phyloP scores from a whole-genome alignment of 2,329 filamentous ascomycete genomes.

The Hymenoscyphus repandus region DNA sequence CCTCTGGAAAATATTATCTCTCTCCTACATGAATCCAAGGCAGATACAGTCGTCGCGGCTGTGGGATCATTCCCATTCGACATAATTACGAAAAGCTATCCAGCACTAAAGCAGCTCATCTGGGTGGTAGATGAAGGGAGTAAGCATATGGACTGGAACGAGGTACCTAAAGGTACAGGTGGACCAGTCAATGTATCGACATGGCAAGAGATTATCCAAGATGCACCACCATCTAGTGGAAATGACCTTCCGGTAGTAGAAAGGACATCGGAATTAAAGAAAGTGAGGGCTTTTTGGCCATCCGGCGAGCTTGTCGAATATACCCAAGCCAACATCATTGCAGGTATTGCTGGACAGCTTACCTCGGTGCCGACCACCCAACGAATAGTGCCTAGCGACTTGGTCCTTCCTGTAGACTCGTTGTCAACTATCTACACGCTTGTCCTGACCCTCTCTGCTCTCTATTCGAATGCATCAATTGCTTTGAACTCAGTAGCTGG shows the following conservation, averaged over 20 bases:
- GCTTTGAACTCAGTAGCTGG: constrained; percentile 86
- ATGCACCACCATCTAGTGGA: constrained; percentile 53
- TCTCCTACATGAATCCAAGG: constrained; percentile 67
- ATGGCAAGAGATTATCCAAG: constrained; percentile 84
- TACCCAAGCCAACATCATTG: constrained; percentile 76
- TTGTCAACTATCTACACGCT: constrained; percentile 77
- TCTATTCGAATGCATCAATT: constrained; percentile 79
- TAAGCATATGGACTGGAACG: constrained; percentile 92
- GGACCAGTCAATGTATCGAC: constrained; percentile 76
- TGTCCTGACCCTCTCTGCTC: constrained; percentile 71
- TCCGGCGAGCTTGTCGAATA: constrained; percentile 72
- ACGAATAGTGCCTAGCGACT: constrained; percentile 66
- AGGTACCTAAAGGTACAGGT: constrained; percentile 72
- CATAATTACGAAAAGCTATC: constrained; percentile 61
- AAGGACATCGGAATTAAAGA: constrained; percentile 46
- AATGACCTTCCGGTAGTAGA: constrained; percentile 60
- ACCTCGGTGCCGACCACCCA: constrained; percentile 70
- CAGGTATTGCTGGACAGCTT: constrained; percentile 75
- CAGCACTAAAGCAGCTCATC: constrained; percentile 69
- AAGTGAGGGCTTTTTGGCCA: constrained; percentile 65
- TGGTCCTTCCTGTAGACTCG: constrained; percentile 80
- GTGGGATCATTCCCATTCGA: constrained; percentile 85
- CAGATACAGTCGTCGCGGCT: constrained; percentile 76
- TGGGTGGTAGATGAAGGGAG: constrained; percentile 93
- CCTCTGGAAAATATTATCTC: constrained; percentile 62